Base-by-base conservation (phyloP, 1,139 yeast genomes). In the Yamadazyma kanchanaburiensis region DNA sequence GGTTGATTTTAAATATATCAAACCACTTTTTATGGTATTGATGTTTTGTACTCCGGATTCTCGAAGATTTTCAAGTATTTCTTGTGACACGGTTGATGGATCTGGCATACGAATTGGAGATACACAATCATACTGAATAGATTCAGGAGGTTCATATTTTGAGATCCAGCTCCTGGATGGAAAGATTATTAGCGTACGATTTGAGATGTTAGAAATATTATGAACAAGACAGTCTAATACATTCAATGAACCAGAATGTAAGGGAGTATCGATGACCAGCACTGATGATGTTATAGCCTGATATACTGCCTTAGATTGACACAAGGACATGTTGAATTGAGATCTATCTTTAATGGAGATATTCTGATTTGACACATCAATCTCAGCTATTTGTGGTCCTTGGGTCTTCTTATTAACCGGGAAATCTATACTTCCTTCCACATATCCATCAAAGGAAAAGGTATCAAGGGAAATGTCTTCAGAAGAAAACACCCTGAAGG, bases 141-240 rank as follows among this genome's bases (percentile, higher is more conserved):
- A 7, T 18, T 7, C 21, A 4, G 28, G 37, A 23, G 23, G 31
- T 10, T 12, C 12, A 13, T 15, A 24, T 7, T 13, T 24, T 6
- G 24, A 10, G 4, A 32, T 16, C 35, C 37, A 36, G 12, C 24
- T 21, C 11, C 21, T 21, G 21, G 37, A 35, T 2, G 53, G 47
- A 1, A 62, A 42, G 3, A 74, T 41, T 0, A 74, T 45, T 21
- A 74, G 35, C 0, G 57, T 53, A 17, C 63, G 49, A 2, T 37
- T 27, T 2, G 60, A 52, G 27, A 42, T 49, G 31, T 57, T 59
- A 16, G 39, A 29, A 5, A 65, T 25, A 11, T 48, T 39, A 11
- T 13, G n/a, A 10, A 46, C 18, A 8, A 46, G 24, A n/a, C 36
- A 12, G 9, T 31, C 21, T n/a, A 45, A 26, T 17, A 42, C 21